Conservation (phyloP, 345 rosid species). For the Ailanthus altissimus region DNA sequence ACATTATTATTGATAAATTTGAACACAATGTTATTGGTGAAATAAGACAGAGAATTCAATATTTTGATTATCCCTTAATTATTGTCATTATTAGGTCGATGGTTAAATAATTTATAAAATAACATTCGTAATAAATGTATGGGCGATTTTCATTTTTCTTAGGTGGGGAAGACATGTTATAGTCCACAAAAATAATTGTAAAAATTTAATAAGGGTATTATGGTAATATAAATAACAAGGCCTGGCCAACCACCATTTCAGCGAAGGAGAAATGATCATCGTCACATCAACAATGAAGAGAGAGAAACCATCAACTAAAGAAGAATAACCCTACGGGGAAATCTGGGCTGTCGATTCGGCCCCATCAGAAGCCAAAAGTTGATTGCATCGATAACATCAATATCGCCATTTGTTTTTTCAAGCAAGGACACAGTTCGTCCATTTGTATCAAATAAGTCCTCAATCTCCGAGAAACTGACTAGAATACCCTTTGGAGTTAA, state of each 20-base stretch:
- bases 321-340: neutral
- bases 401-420: too few species aligned
- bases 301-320: conserved; percentile 34
- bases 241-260: conserved; percentile 34
- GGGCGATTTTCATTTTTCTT: neutral
- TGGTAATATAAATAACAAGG: neutral
- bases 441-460: too few species aligned
- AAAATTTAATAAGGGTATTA: neutral
- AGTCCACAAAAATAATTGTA: neutral
- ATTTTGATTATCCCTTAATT: too few species aligned
- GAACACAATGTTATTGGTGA: too few species aligned
- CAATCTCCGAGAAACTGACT: too few species aligned
- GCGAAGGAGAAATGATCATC: conserved; percentile 25
- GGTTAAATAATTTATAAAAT: neutral
- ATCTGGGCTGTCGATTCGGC: conserved; percentile 41
- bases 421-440: too few species aligned
- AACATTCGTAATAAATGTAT: neutral
- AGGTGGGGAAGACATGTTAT: neutral
- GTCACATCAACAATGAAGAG: neutral
- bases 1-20: too few species aligned
- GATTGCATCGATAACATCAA: neutral
- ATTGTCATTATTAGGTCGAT: too few species aligned
- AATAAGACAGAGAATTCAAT: too few species aligned
- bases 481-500: too few species aligned
- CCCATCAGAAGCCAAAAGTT: neutral